Evolutionary conservation across 805 yeast species (phyloP), one percentile per base, ranked within the genome.

Genomic region (Yamadazyma insecticola): DNA sequence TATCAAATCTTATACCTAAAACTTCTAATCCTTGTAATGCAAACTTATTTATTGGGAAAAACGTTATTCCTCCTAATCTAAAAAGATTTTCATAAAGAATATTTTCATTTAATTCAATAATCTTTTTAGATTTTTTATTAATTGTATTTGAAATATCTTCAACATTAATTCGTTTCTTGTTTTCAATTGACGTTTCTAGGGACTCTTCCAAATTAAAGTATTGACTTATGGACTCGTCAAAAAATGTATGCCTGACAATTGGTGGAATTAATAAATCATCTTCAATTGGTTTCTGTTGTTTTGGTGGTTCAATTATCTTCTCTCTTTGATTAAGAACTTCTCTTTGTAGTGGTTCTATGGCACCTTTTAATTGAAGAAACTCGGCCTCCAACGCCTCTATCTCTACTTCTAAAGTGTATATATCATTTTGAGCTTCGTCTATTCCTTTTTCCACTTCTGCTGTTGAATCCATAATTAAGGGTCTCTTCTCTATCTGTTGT

Each of bases 1-100:
- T 43, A 36, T 74, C 81, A 42, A 72, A 72, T n/a, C 81, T 48
- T 5, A 74, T 39, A 0, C 81, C 81, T 18, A 74, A 37, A 21
- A 62, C 47, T 8, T 41, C 47, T 0, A 42, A 35, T 8, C 46
- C 57, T 12, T 30, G 29, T 28, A 57, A 55, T 15, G 57, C 35
- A 13, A 36, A 36, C 34, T 56, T 57, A 39, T 69, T 70, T 24
- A 74, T 57, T 1, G 76, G 74, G 33, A 74, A 74, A 0, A 70
- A 69, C 0, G 79, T 73, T 18, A 70, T 44, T 2, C 78, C 78
- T 5, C 63, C 70, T 35, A 73, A 44, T 31, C 81, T 44, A 33
- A 57, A 61, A 13, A 72, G 50, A 39, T 72, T 73, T 37, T 74
- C 81, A 26, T 59, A 44, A 26, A 63, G 50, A 22, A 70, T 61